Evolutionary conservation across 2,329 filamentous ascomycete genomes (phyloP), one percentile per base, ranked within the genome.

Genomic region (Phyllosticta ampelicida): DNA sequence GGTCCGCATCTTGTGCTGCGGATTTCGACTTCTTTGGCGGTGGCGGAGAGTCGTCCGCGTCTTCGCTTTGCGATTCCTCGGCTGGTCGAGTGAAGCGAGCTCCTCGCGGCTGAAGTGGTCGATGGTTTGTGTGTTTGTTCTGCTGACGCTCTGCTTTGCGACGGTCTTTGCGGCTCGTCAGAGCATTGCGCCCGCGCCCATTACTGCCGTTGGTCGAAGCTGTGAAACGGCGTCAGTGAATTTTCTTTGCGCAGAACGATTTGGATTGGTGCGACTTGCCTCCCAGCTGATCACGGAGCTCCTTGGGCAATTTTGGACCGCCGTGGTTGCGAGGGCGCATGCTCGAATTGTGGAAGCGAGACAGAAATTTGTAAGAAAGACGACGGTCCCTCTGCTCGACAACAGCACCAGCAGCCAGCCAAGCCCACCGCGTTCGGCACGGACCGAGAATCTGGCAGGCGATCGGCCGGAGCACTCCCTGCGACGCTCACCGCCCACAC

Each of bases 141-240:
- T 82, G 76, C 20, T 76, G 73, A 57, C 87, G 79, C 64, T 87
- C 82, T 16, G 80, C 80, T 67, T 85, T 89, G 58, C 87, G 80
- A 60, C 81, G 79, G 56, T 87, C 84, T 73, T 87, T 88, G 63
- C 86, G 78, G 56, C 69, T 70, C 53, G 65, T 56, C 28, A 64
- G 66, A 49, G 63, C 66, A 56, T 67, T 65, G 59, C 67, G 65
- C 48, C 64, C 59, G 55, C 66, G 64, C n/a, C 61, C 58, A 60
- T 63, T 61, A 60, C 62, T 61, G 60, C 61, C 54, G 56, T 62
- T 64, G 20, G 62, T 61, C 36, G 57, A 62, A 48, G 57, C 61
- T 61, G 30, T 44, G n/a, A 5, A 21, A 29, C 20, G 9, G 5
- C 16, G 19, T 54, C n/a, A 54, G 23, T 36, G 16, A 26, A 9